phyloP scores from a whole-genome alignment of 2,329 filamentous ascomycete species.

The Aspergillus sclerotialis region DNA sequence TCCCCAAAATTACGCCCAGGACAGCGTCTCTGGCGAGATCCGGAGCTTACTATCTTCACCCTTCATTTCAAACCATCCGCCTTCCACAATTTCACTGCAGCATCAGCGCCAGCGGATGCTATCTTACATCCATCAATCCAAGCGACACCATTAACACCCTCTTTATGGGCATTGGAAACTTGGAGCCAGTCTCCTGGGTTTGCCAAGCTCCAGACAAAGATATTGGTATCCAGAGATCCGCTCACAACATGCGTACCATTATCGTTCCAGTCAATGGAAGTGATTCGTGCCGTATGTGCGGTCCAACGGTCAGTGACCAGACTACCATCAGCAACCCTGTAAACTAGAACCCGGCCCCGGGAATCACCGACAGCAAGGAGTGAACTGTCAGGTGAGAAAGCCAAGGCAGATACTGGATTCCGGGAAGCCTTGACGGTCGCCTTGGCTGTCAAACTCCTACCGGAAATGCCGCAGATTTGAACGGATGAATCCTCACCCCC shows the following conservation, averaged over 20 bases:
- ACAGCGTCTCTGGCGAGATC: too few species aligned
- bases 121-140: constrained; percentile 68
- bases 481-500: constrained; percentile 69
- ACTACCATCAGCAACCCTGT: constrained; percentile 59
- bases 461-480: constrained; percentile 62
- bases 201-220: constrained; percentile 82
- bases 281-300: constrained; percentile 63
- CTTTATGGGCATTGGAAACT: constrained; percentile 85
- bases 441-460: constrained; percentile 46
- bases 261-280: constrained; percentile 68
- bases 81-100: constrained; percentile 82
- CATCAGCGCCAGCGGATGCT: constrained; percentile 77
- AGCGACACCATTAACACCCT: constrained; percentile 80
- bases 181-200: constrained; percentile 81
- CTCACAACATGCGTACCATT: constrained; percentile 72
- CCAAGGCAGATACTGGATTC: constrained; percentile 67
- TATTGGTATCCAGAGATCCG: constrained; percentile 81
- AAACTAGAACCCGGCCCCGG: constrained; percentile 81
- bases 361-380: constrained; percentile 76
- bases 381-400: constrained; percentile 72
- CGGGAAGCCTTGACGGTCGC: constrained; percentile 61
- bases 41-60: neutral
- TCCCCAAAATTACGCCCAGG: too few species aligned
- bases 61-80: constrained; percentile 47
- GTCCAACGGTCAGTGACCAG: constrained; percentile 75